Evolutionary conservation across 1,284 basidiomycete species (phyloP), one percentile per base, ranked within the genome.

Genomic region (Ceratobasidium sp.): DNA sequence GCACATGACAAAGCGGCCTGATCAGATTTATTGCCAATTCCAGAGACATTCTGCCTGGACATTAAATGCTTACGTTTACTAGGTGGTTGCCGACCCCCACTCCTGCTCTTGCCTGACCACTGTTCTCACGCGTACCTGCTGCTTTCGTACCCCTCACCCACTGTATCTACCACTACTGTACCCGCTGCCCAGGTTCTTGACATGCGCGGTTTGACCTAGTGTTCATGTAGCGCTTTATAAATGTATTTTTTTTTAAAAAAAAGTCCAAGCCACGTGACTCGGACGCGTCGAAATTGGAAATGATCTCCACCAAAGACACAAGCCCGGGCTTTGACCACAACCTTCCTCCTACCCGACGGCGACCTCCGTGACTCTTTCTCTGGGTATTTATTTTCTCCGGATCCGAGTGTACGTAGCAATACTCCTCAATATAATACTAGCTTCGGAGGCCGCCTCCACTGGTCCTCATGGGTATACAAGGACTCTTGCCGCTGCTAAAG

Each of bases 401-500:
- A 30, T 27, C n/a, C 23, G 16, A 9, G 9, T 33, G 3, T 56
- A 56, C 16, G 1, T 2, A 29, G 5, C 7, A 50, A 23, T 25
- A 50, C 7, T 14, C 7, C 21, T 21, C 21, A 50, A 25, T 50
- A 11, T 16, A 46, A 6, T 50, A 6, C 16, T 25, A 11, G 7
- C 9, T 50, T 14, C 21, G 21, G 14, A 25, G 47, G n/a, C 44
- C 44, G 44, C 6, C 21, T 50, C 21, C 11, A 47, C 2, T 47
- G 27, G 19, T 47, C 23, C 46, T 16, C 57, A 96, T 96, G 94
- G 96, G 95, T 49, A 98, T 99, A 71, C 85, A 88, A 71, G 96
- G 96, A n/a, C 85, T 99, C 41, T 80, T 99, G 36, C 93, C 95
- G 27, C 84, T 96, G 33, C 85, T 99, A 74, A 97, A 95, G 81